Base-by-base conservation (phyloP, 108 stramenopile species). In the Fragilariopsis cylindrus region DNA sequence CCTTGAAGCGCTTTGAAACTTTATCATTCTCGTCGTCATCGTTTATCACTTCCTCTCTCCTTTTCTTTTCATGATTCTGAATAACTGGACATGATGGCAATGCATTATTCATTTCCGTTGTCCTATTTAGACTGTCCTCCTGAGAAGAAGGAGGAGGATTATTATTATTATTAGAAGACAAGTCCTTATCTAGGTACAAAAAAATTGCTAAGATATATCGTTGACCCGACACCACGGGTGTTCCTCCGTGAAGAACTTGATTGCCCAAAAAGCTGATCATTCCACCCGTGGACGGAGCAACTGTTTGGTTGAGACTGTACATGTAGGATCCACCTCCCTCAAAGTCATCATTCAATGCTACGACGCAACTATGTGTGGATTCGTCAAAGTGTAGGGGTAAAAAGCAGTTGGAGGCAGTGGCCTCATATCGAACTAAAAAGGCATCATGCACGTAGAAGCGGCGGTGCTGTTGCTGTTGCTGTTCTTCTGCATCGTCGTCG, bases 321-420 rank as follows among this genome's bases (percentile, higher is more conserved):
- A 96, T 79, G 54, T 87, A 96, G 4, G 96, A 93, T 5, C 95
- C 97, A 45, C 97, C 97, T 9, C 97, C 95, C 52, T 81, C 79
- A 75, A 84, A 95, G 44, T 88, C 79, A 43, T 81, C 85, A 73
- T 96, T 97, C 57, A 97, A 72, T 42, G 96, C 88, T 40, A 97
- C 64, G n/a, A 96, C 92, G 50, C 95, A 88, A 72, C 91, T 93
- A 67, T 93, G 90, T 4, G 92, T 89, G 3, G 91, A 94, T 76
- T 98, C 95, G 70, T 98, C 97, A 47, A 72, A 75, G 68, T 98
- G 97, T n/a, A 94, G 73, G 5, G 97, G 96, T 56, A 98, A 74
- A 62, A 90, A 95, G 39, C 19, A 43, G 57, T 49, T 82, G 47
- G 63, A 50, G 63, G 48, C 40, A 4, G 76, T 68, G 48, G 86